Evolutionary conservation across 2,329 filamentous ascomycete species (phyloP).

Genomic region (Pseudocercospora eumusae): DNA sequence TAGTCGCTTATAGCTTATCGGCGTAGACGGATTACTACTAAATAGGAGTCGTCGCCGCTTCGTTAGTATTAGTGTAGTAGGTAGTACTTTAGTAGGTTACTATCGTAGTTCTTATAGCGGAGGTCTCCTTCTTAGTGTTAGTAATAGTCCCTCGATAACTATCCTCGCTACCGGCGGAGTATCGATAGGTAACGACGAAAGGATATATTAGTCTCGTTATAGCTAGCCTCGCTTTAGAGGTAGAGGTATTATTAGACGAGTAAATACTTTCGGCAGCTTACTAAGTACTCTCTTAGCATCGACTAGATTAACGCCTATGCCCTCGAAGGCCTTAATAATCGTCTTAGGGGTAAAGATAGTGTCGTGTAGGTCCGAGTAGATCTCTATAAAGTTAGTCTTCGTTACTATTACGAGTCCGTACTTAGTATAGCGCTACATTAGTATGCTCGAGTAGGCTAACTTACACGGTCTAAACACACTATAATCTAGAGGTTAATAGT

Average conservation of each 20-base stretch:
- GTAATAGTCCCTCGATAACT: background rate
- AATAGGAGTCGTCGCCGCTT: background rate
- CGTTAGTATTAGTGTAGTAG: too few species aligned
- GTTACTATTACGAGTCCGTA: background rate
- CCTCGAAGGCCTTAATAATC: background rate
- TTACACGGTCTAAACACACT: background rate
- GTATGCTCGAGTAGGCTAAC: background rate
- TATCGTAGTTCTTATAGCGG: background rate
- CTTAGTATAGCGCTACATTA: background rate
- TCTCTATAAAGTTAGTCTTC: background rate
- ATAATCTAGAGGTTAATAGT: background rate
- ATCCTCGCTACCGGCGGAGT: too few species aligned
- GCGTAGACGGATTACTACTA: background rate
- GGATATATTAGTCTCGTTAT: too few species aligned
- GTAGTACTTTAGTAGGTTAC: background rate
- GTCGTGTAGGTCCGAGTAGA: background rate
- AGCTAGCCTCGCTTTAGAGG: background rate
- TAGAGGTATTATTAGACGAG: too few species aligned
- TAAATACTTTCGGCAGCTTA: too few species aligned
- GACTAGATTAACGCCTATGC: background rate
- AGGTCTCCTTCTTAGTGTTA: background rate
- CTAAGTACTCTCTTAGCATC: too few species aligned
- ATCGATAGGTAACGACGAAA: too few species aligned
- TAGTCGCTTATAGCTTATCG: too few species aligned
- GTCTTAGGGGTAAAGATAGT: background rate